A percentile compares a stretch with the other conserved stretches of the same genome.
These are phyloP conservation scores for Scytalidium sp. DNA, from an alignment of 2,329 filamentous ascomycete genomes.

Conservation along the genomic window DNA sequence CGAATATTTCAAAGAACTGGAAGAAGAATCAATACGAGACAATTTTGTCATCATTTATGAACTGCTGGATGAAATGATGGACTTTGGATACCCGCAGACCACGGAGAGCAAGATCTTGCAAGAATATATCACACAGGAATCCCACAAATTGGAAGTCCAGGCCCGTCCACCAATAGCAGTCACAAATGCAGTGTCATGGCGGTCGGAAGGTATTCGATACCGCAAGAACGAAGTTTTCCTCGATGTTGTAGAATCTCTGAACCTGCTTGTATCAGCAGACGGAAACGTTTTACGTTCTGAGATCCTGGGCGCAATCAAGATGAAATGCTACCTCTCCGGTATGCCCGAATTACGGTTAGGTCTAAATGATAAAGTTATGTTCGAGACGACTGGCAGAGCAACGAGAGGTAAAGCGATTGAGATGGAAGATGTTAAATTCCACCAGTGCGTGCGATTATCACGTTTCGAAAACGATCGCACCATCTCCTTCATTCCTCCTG, in stretches of 20 bases:
- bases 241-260: conserved; percentile 94
- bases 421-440: conserved; percentile 99
- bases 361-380: conserved; percentile 99
- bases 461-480: conserved; percentile 98
- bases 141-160: conserved; percentile 96
- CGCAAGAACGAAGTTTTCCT: conserved; percentile 99
- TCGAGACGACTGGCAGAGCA: conserved; percentile 91
- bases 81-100: conserved; percentile 98
- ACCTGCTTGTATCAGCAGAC: conserved; percentile 88
- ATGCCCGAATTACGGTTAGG: conserved; percentile 96
- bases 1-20: conserved; percentile 98
- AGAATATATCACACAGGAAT: conserved; percentile 99
- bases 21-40: conserved; percentile 97
- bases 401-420: conserved; percentile 96
- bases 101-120: conserved; percentile 98
- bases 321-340: conserved; percentile 98
- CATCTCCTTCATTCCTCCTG: conserved; percentile 97
- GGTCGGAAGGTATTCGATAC: conserved; percentile 96
- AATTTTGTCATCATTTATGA: conserved; percentile 99
- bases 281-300: conserved; percentile 95
- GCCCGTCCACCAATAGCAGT: conserved; percentile 95
- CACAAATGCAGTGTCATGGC: conserved; percentile 97
- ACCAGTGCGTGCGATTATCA: conserved; percentile 93
- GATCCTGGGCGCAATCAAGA: conserved; percentile 95
- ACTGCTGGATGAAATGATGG: conserved; percentile 99